Percentiles rank a stretch among this genome's conserved stretches.
phyloP scores from a whole-genome alignment of 1,139 yeast genomes.

The Pichia sp. region DNA sequence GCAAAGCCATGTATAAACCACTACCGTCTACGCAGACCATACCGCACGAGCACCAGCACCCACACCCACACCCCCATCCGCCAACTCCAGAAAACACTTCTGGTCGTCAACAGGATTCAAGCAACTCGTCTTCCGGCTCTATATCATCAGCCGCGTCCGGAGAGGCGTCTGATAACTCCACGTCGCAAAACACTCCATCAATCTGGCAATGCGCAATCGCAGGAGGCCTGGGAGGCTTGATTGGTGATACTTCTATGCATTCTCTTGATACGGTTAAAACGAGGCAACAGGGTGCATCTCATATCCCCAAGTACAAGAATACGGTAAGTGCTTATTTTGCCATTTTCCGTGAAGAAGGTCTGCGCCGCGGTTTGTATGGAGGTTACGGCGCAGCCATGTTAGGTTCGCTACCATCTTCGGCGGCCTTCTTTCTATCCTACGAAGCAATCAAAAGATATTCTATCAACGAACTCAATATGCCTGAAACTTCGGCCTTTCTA shows the following conservation, averaged over 20 bases:
- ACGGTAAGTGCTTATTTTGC: conserved; percentile 69
- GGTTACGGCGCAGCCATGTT: conserved; percentile 89
- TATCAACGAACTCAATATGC: conserved; percentile 55
- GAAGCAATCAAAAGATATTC: conserved; percentile 69
- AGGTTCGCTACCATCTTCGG: conserved; percentile 91
- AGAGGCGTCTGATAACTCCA: background rate
- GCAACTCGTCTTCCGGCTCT: too few species aligned
- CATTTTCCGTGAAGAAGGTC: conserved; percentile 74
- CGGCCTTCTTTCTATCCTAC: conserved; percentile 85
- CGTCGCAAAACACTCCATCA: conserved; percentile 21
- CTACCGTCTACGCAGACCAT: too few species aligned
- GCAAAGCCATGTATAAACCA: too few species aligned
- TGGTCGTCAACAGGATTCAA: too few species aligned
- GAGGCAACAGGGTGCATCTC: conserved; percentile 88
- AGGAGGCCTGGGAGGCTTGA: conserved; percentile 91
- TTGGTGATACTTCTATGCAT: conserved; percentile 92
- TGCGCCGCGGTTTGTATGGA: conserved; percentile 77
- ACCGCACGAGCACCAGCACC: too few species aligned
- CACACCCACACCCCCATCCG: too few species aligned
- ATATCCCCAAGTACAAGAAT: conserved; percentile 54
- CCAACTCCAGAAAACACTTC: too few species aligned
- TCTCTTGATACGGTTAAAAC: conserved; percentile 95
- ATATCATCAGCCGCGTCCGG: background rate
- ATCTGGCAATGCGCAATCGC: conserved; percentile 67
- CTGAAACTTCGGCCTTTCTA: conserved; percentile 75